A percentile compares a stretch with the other conserved stretches of the same genome.
phyloP scores from a whole-genome alignment of 805 yeast genomes.

The Metschnikowia arizonensis region DNA sequence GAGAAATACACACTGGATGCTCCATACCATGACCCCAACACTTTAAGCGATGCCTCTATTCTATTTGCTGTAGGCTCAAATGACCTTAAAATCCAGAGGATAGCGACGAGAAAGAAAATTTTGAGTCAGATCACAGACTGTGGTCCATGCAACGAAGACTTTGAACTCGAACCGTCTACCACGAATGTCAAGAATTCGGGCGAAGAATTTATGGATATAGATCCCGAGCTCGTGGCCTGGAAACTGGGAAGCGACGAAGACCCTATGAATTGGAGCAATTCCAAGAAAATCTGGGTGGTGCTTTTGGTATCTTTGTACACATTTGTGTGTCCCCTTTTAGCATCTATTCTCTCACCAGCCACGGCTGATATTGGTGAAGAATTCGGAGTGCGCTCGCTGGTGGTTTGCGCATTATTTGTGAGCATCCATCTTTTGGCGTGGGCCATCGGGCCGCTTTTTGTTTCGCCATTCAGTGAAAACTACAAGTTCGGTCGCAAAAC shows the following conservation, averaged over 20 bases:
- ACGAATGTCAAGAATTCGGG: slow-evolving; percentile 31
- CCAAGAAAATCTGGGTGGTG: slow-evolving; percentile 22
- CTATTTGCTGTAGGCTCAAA: not conserved
- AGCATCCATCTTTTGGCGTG: slow-evolving; percentile 37
- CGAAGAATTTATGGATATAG: slow-evolving; percentile 28
- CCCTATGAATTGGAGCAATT: slow-evolving; percentile 33
- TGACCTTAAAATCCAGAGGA: slow-evolving; percentile 27
- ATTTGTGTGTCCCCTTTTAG: slow-evolving; percentile 39
- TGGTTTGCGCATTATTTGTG: slow-evolving; percentile 29
- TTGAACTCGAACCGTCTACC: slow-evolving; percentile 19
- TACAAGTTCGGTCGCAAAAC: slow-evolving; percentile 35
- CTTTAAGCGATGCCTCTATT: not conserved
- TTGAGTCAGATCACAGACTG: slow-evolving; percentile 19
- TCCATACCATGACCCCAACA: not conserved
- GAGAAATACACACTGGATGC: not conserved
- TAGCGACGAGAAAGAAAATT: slow-evolving; percentile 30
- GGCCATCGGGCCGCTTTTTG: slow-evolving; percentile 38
- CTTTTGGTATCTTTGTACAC: slow-evolving; percentile 34
- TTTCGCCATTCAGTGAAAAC: slow-evolving; percentile 38
- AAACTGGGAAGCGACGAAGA: slow-evolving; percentile 29
- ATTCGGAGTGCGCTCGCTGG: slow-evolving; percentile 24
- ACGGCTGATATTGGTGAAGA: slow-evolving; percentile 26
- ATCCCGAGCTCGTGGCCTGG: slow-evolving; percentile 39
- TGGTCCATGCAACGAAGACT: not conserved
- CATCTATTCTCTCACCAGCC: slow-evolving; percentile 39